Evolutionary conservation across 345 rosid genomes (phyloP), one percentile per base, ranked within the genome.

Genomic region (Salix suchowensis): DNA sequence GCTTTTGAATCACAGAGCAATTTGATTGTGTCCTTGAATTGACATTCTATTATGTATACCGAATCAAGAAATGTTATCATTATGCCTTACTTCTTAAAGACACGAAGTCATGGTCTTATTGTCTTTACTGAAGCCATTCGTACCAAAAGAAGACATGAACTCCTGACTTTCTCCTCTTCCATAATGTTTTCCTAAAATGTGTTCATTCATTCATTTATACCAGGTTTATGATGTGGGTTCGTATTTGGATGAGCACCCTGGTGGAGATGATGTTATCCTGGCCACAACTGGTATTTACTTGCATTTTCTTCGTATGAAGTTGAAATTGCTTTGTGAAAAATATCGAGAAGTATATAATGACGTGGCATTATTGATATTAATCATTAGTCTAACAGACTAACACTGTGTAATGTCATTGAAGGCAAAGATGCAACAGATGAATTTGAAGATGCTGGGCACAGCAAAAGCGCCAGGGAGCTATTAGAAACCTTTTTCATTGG

Each of bases 381-480:
- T 67, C n/a, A 44, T 79, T 55, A 16, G 74, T 73, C 30, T 70
- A 75, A 76, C 26, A 16, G 74, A 71, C 30, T 70, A 75, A 76
- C 26, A 77, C 70, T 16, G 32, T 40, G 26, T 67, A 69, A 54
- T 70, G 76, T 75, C 26, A 36, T 28, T 81, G 64, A 42, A 96
- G 98, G 88, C 52, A 90, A 90, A 86, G 99, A 95, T 74, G 98
- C 91, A 68, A 89, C 91, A 0, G 89, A 91, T 67, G 97, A 86
- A 11, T 95, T 95, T 65, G 98, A 95, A 85, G 98, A 96, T 73
- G 96, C 89, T 4, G 98, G 97, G 24, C 98, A 93, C 76, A 91
- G 96, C 85, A 32, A 87, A 64, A 74, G 72, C 6, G 98, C 99
- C 6, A 89, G 84, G 80, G 93, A 91, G 68, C 93, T 87, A 65